These are phyloP conservation scores for Aspergillus sp. DNA, from an alignment of 2,329 filamentous ascomycete genomes.

Conservation along the genomic window DNA sequence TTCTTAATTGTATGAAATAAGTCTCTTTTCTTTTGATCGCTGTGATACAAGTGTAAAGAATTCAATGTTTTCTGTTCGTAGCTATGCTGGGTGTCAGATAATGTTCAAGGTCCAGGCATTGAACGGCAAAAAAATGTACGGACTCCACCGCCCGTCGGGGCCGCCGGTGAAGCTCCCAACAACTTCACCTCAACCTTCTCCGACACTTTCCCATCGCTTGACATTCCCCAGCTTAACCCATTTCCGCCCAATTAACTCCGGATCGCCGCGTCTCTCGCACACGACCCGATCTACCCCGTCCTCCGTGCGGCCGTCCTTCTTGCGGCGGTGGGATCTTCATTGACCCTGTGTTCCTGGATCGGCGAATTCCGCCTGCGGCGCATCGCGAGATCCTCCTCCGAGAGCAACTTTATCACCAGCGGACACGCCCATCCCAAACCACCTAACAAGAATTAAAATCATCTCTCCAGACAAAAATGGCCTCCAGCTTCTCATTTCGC, in stretches of 20 bases:
- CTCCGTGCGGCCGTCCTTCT: constrained; percentile 10
- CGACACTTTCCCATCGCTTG: constrained; percentile 10
- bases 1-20: neutral
- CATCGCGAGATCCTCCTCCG: constrained; percentile 4
- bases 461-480: constrained; percentile 27
- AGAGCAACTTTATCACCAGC: neutral
- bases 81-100: too few species aligned
- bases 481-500: constrained; percentile 31
- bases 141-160: constrained; percentile 31
- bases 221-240: constrained; percentile 19
- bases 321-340: constrained; percentile 28
- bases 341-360: constrained; percentile 19
- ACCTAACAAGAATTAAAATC: constrained; percentile 1
- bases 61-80: too few species aligned
- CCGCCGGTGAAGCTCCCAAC: constrained; percentile 40
- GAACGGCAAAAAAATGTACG: neutral
- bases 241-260: constrained; percentile 8
- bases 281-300: constrained; percentile 8
- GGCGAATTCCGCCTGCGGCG: constrained; percentile 20
- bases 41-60: too few species aligned
- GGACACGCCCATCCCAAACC: neutral
- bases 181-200: constrained; percentile 38
- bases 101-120: constrained; percentile 22
- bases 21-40: too few species aligned
- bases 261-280: constrained; percentile 1